Evolutionary conservation across 805 yeast species (phyloP), one percentile per base, ranked within the genome.

Genomic region (Jamesozyma rosinii): DNA sequence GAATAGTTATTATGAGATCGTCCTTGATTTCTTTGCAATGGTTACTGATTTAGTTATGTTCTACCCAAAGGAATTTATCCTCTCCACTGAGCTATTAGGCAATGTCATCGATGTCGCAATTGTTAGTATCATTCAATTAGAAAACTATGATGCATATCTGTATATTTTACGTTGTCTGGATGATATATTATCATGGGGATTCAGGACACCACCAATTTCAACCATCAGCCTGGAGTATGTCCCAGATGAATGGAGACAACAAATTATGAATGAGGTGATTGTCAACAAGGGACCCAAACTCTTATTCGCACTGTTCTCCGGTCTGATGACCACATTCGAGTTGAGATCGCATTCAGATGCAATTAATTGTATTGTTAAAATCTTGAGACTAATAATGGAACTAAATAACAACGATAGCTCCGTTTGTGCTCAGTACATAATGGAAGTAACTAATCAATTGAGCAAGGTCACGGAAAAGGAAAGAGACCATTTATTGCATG

Each of bases 11-110:
- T 56, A 57, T 42, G 95, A 87, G 59, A 71, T 84, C 26, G 69
- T 88, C 38, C 95, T 90, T 64, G 95, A 89, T 66, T 89, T 81
- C 58, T 85, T 81, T 71, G 69, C 89, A 48, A 80, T 86, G 83
- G 71, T 81, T 65, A 70, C 74, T 48, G 95, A 87, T 57, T 67
- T 86, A 41, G 63, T 88, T 41, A 82, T 83, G 82, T 85, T 76
- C 57, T 83, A 74, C 58, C 74, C 77, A 4, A 52, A 55, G 21
- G 57, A 62, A 32, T 55, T 64, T 37, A 55, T 66, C 15, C 27
- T 49, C 13, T 53, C 64, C 1, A 55, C 59, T 5, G 75, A 70
- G 17, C 54, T 81, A 21, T 57, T 81, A 49, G 64, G 68, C 35
- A 71, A 76, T 17, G 67, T 79, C 1, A 70, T 79, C 46, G 76